A percentile compares a stretch with the other conserved stretches of the same genome.
These are phyloP conservation scores for Metarhizium guizhouense DNA, from an alignment of 2,329 filamentous ascomycete species.

Conservation along the genomic window DNA sequence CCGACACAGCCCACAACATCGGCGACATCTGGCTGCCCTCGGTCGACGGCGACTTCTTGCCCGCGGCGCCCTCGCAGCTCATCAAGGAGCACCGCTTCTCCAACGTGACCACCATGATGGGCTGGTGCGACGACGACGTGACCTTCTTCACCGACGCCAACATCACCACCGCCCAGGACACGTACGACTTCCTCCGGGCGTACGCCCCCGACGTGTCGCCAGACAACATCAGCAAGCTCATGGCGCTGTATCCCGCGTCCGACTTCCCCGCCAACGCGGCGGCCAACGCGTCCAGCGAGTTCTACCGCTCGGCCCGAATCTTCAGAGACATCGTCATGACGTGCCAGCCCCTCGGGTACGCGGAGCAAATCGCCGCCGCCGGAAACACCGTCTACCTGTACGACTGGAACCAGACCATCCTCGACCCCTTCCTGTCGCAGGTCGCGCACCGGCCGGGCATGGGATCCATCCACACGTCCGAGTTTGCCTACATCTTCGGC, in stretches of 20 bases:
- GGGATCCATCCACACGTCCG: conserved; percentile 41
- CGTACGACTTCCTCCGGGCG: conserved; percentile 25
- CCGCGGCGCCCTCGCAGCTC: conserved; percentile 37
- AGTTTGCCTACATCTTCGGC: conserved; percentile 44
- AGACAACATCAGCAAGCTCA: conserved; percentile 27
- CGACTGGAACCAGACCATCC: conserved; percentile 45
- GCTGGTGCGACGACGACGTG: conserved; percentile 39
- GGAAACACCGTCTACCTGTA: conserved; percentile 37
- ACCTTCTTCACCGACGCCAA: conserved; percentile 30
- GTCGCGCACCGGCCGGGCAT: conserved; percentile 25
- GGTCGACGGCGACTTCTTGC: conserved; percentile 33
- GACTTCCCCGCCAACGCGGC: conserved; percentile 32
- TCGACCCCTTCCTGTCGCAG: conserved; percentile 31
- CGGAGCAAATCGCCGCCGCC: conserved; percentile 25
- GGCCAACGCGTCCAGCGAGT: conserved; percentile 34
- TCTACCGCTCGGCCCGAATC: conserved; percentile 38
- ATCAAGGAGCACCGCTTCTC: conserved; percentile 50
- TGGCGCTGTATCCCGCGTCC: conserved; percentile 38
- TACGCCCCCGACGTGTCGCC: conserved; percentile 29
- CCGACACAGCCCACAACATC: conserved; percentile 34
- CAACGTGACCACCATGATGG: conserved; percentile 53
- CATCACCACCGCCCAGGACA: conserved; percentile 31
- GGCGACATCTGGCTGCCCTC: conserved; percentile 43
- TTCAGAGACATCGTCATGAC: conserved; percentile 43
- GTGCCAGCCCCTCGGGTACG: conserved; percentile 37